phyloP scores from a whole-genome alignment of 371 early-diverging fungal genomes.

The Mortierella polycephala region DNA sequence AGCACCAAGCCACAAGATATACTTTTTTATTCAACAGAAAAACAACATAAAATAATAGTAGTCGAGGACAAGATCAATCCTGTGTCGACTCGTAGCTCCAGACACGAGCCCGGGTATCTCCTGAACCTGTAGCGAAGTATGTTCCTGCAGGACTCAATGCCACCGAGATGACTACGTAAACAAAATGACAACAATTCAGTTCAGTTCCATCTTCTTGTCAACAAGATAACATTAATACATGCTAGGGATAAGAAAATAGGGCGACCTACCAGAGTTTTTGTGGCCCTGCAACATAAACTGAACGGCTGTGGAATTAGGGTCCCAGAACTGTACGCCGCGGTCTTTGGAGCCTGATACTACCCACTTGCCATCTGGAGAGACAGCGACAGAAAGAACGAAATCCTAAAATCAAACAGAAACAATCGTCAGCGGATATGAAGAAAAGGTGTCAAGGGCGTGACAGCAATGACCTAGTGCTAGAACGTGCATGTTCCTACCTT shows the following conservation, averaged over 20 bases:
- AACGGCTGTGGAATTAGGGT: conserved; percentile 79
- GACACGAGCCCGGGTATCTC: conserved; percentile 92
- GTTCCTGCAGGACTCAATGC: conserved; percentile 85
- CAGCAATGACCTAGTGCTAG: not conserved
- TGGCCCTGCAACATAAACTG: conserved; percentile 97
- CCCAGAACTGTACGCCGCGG: conserved; percentile 96
- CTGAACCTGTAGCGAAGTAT: conserved; percentile 95
- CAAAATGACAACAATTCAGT: not conserved
- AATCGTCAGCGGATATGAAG: not conserved
- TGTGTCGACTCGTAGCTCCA: conserved; percentile 78
- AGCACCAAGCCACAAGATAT: not conserved
- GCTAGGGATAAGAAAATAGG: not conserved
- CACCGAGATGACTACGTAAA: conserved; percentile 83
- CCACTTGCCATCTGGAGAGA: conserved; percentile 93
- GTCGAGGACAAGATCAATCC: conserved; percentile 2
- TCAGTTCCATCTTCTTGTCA: not conserved
- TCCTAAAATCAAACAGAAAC: conserved; percentile 66
- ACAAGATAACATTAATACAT: not conserved
- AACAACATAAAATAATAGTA: not conserved
- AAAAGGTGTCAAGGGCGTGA: not conserved
- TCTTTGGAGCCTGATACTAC: conserved; percentile 96
- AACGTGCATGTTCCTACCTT: conserved; percentile 49
- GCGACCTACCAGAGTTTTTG: conserved; percentile 86
- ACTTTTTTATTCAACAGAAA: not conserved
- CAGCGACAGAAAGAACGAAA: conserved; percentile 97